Conservation (phyloP, 164 flowering plant species). For the Cinnamomum micranthum region DNA sequence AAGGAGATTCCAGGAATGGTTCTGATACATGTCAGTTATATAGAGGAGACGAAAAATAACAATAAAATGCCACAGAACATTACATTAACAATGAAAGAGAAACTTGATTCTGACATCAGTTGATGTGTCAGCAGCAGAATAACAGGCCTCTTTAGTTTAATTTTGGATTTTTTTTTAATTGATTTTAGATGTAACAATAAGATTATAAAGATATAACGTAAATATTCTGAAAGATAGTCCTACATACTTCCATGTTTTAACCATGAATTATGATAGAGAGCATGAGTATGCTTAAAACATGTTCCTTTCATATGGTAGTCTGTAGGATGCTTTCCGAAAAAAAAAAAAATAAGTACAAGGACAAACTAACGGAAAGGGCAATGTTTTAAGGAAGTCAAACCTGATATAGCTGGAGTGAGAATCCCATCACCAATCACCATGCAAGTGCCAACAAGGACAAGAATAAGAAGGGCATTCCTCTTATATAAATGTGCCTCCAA, state of each 20-base stretch:
- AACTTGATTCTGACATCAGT: neutral
- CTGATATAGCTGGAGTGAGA: slow-evolving; percentile 97
- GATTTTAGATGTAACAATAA: too few relatives aligned
- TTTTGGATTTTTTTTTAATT: too few relatives aligned
- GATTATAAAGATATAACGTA: too few relatives aligned
- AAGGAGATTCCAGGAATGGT: too few relatives aligned
- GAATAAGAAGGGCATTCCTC: slow-evolving; percentile 67
- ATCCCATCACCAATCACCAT: slow-evolving; percentile 98
- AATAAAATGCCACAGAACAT: neutral
- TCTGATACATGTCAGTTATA: neutral
- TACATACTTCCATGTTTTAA: too few relatives aligned
- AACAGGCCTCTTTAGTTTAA: too few relatives aligned
- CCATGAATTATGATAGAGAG: too few relatives aligned
- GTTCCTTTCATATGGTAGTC: too few relatives aligned
- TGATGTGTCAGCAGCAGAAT: too few relatives aligned
- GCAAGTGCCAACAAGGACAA: slow-evolving; percentile 92
- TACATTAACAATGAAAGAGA: neutral
- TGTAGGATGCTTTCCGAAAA: too few relatives aligned
- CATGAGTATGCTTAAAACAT: too few relatives aligned
- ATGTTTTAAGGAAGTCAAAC: slow-evolving; percentile 16
- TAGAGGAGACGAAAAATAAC: neutral
- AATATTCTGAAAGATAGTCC: too few relatives aligned
- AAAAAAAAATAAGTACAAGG: neutral
- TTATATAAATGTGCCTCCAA: slow-evolving; percentile 50
- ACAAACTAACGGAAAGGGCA: neutral